Conservation (phyloP, 2,329 filamentous ascomycete species). For the Aureobasidium uvarum region DNA sequence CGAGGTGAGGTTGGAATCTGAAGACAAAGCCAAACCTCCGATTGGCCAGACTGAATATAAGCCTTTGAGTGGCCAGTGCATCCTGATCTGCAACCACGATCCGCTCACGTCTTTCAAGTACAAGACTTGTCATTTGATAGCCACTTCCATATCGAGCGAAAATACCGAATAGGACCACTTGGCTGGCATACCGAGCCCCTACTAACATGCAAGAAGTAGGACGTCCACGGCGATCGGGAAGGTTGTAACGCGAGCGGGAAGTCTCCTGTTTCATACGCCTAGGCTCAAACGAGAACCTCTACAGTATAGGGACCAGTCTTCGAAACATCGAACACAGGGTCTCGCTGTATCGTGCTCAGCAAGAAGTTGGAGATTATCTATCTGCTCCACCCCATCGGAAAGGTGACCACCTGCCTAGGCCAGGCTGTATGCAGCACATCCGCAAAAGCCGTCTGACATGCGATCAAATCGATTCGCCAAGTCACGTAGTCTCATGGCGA, state of each 20-base stretch:
- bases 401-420: neutral
- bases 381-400: neutral
- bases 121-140: neutral
- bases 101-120: neutral
- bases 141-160: neutral
- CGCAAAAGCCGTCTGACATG: neutral
- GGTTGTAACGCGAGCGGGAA: conserved; percentile 9
- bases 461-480: neutral
- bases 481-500: neutral
- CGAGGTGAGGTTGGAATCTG: conserved; percentile 16
- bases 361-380: neutral
- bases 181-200: neutral
- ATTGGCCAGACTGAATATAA: neutral
- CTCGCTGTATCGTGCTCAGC: neutral
- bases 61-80: conserved; percentile 4
- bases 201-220: neutral
- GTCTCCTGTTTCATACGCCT: conserved; percentile 13
- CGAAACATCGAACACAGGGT: conserved; percentile 2
- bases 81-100: conserved; percentile 6
- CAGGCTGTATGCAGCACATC: neutral
- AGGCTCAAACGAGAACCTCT: conserved; percentile 5
- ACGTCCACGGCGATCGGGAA: neutral
- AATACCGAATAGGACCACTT: neutral
- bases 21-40: conserved; percentile 1
- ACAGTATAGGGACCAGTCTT: neutral